A percentile compares a stretch with the other conserved stretches of the same genome.
These are phyloP conservation scores for Diaporthe eres DNA, from an alignment of 2,329 filamentous ascomycete species.

Conservation along the genomic window DNA sequence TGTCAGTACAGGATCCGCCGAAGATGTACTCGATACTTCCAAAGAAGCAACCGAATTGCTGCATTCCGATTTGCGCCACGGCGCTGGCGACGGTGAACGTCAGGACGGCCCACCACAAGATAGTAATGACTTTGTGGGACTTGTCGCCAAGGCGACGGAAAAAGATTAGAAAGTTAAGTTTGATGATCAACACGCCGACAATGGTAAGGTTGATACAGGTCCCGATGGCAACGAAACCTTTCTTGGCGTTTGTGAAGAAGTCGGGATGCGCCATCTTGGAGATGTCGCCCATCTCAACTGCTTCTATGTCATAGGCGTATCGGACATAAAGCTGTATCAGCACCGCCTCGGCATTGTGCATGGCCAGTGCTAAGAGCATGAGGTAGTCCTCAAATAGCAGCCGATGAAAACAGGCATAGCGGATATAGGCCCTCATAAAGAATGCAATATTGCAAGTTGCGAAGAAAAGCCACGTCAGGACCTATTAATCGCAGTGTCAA, in stretches of 20 bases:
- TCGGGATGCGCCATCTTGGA: neutral
- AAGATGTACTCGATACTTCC: constrained; percentile 36
- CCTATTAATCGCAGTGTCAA: neutral
- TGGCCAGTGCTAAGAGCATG: constrained; percentile 42
- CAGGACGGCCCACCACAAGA: constrained; percentile 43
- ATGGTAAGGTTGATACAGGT: constrained; percentile 4
- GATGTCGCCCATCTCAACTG: neutral
- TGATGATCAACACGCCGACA: constrained; percentile 38
- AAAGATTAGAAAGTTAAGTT: constrained; percentile 39
- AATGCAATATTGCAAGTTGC: neutral
- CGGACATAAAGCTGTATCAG: constrained; percentile 19
- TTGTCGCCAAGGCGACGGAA: constrained; percentile 34
- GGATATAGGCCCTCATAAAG: constrained; percentile 33
- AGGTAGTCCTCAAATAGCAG: constrained; percentile 44
- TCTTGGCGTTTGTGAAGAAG: constrained; percentile 6
- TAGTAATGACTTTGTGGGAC: neutral
- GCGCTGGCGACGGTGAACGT: constrained; percentile 36
- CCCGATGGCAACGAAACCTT: constrained; percentile 28
- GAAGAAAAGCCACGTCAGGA: neutral
- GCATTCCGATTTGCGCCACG: constrained; percentile 31
- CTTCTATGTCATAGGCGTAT: neutral
- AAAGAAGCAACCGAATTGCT: constrained; percentile 41
- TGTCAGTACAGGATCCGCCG: neutral
- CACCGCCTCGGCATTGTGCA: constrained; percentile 15
- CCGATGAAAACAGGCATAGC: constrained; percentile 42